Evolutionary conservation across 495 filamentous ascomycete species (phyloP).

Genomic region (Penicillium samsonianum): DNA sequence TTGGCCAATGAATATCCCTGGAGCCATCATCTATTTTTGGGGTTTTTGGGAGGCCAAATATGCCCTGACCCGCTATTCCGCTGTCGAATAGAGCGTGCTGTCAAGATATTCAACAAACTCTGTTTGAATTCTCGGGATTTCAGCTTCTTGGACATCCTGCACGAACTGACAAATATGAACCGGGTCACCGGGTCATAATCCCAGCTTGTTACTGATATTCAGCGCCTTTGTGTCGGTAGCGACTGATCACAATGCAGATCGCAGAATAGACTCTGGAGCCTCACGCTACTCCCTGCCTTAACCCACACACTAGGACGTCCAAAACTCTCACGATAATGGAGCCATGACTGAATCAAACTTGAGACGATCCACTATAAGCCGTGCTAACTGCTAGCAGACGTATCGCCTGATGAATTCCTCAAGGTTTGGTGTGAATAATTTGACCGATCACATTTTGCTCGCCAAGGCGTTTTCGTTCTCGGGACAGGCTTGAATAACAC

Average conservation of each 20-base stretch:
- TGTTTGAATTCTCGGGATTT: not conserved
- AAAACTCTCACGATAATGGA: not conserved
- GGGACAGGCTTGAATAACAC: constrained; percentile 69
- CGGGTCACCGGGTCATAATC: not conserved
- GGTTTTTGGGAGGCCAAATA: not conserved
- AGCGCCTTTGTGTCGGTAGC: not conserved
- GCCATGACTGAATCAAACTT: not conserved
- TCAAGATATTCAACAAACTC: not conserved
- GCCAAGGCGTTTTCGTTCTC: constrained; percentile 63
- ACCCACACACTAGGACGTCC: not conserved
- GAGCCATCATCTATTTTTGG: not conserved
- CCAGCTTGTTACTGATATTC: not conserved
- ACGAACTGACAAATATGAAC: not conserved
- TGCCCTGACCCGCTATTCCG: not conserved
- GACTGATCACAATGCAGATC: not conserved
- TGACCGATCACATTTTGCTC: constrained; percentile 60
- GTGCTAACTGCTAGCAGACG: not conserved
- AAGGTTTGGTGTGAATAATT: constrained; percentile 58
- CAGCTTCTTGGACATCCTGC: not conserved
- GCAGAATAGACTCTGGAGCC: no score
- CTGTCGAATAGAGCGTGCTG: not conserved
- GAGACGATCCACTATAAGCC: not conserved
- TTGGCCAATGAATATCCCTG: not conserved
- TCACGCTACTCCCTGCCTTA: not conserved
- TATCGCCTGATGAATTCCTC: constrained; percentile 51